These are phyloP conservation scores for Pyricularia pennisetigena DNA, from an alignment of 2,329 filamentous ascomycete genomes.

Conservation along the genomic window DNA sequence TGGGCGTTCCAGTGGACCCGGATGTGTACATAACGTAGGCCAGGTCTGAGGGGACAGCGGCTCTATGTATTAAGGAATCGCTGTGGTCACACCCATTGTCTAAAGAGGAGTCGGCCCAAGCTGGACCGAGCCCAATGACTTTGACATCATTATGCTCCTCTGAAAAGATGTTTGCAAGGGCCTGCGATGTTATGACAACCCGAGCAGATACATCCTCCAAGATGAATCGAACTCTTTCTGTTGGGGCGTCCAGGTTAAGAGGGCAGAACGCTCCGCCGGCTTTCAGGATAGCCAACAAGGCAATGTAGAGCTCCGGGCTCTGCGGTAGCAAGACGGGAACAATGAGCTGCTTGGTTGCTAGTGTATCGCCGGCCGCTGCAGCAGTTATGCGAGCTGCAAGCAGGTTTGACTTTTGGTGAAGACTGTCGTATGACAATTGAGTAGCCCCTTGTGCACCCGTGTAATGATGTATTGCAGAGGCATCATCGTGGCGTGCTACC, in stretches of 20 bases:
- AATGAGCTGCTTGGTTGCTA: conserved; percentile 30
- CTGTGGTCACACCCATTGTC: conserved; percentile 2
- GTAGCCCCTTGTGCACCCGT: conserved; percentile 32
- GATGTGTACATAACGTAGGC: conserved; percentile 95
- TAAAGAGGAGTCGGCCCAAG: conserved; percentile 17
- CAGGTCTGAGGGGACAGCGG: conserved; percentile 28
- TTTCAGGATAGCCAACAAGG: conserved; percentile 68
- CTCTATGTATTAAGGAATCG: neutral
- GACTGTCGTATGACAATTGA: conserved; percentile 48
- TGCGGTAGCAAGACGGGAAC: conserved; percentile 74
- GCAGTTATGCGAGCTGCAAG: conserved; percentile 42
- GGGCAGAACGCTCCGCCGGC: conserved; percentile 81
- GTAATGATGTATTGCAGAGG: conserved; percentile 55
- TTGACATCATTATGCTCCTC: conserved; percentile 16
- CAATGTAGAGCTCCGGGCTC: conserved; percentile 67
- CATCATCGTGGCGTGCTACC: conserved; percentile 18
- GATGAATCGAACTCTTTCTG: conserved; percentile 71
- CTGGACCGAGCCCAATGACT: conserved; percentile 19
- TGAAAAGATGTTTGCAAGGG: conserved; percentile 31
- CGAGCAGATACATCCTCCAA: conserved; percentile 63
- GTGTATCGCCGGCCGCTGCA: neutral
- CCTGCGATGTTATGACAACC: conserved; percentile 54
- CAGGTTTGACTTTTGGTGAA: conserved; percentile 47
- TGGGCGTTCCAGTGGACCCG: conserved; percentile 79
- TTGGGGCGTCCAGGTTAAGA: conserved; percentile 66